phyloP scores from a whole-genome alignment of 768 basidiomycete species.

The Infundibulicybe gibba region DNA sequence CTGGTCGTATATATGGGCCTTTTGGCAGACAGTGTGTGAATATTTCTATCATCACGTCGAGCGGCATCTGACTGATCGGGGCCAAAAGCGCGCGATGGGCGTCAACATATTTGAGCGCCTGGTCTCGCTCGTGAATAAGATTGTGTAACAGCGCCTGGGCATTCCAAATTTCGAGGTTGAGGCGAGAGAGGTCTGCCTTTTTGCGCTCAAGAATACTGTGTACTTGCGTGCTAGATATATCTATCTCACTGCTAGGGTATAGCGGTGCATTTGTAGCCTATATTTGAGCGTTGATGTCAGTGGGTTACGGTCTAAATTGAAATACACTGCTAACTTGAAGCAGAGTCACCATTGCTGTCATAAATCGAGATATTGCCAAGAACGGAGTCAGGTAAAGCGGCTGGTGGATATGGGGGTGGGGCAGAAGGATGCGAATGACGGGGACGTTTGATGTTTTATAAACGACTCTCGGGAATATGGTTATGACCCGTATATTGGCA shows the following conservation, averaged over 20 bases:
- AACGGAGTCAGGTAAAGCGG: too few relatives aligned
- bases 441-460: too few relatives aligned
- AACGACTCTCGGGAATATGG: too few relatives aligned
- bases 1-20: constrained; percentile 11
- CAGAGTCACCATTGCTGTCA: too few relatives aligned
- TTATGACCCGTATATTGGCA: too few relatives aligned
- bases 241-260: not conserved
- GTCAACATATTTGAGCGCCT: not conserved
- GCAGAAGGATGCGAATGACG: too few relatives aligned
- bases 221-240: not conserved
- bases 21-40: constrained; percentile 14
- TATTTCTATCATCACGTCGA: constrained; percentile 18
- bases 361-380: too few relatives aligned
- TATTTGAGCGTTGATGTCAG: too few relatives aligned
- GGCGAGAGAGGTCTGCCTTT: not conserved
- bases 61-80: constrained; percentile 13
- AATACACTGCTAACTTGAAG: too few relatives aligned
- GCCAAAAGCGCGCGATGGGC: not conserved
- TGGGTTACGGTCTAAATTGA: too few relatives aligned
- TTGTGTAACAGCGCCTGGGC: not conserved
- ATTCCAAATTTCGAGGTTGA: not conserved
- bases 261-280: not conserved
- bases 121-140: not conserved
- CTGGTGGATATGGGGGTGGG: too few relatives aligned
- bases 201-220: not conserved